phyloP scores from a whole-genome alignment of 331 rosid species.

The Quercus phellos region DNA sequence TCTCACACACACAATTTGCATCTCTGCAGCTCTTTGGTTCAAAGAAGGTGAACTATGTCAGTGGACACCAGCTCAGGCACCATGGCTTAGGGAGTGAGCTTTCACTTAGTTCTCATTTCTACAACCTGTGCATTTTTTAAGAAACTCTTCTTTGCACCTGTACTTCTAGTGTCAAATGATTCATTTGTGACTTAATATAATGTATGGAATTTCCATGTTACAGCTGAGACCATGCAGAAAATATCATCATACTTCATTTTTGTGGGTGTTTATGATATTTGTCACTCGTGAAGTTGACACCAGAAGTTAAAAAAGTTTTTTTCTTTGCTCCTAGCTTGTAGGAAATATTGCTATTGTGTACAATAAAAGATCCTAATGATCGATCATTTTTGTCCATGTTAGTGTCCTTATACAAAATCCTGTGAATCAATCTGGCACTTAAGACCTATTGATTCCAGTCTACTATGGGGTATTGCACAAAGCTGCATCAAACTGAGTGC shows the following conservation, averaged over 20 bases:
- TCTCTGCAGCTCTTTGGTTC: conserved; percentile 79
- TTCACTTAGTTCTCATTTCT: conserved; percentile 12
- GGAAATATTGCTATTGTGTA: no score
- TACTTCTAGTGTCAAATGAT: neutral
- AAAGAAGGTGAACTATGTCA: conserved; percentile 70
- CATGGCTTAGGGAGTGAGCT: conserved; percentile 72
- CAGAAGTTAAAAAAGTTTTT: no score
- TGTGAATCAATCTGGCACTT: no score
- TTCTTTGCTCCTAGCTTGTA: no score
- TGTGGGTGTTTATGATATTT: no score
- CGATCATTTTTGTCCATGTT: no score
- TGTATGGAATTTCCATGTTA: neutral
- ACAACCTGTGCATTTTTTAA: conserved; percentile 19
- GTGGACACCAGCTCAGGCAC: conserved; percentile 69
- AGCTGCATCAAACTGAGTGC: no score
- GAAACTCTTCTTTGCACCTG: neutral
- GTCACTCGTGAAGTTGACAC: no score
- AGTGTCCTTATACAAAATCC: no score
- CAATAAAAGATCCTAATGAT: neutral
- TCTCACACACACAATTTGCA: conserved; percentile 11
- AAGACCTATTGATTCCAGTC: no score
- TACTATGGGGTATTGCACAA: no score
- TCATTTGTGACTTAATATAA: neutral
- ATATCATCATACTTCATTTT: no score
- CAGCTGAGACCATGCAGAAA: neutral